Conservation (phyloP, 1,284 basidiomycete genomes). For the Trichosporon sp. region DNA sequence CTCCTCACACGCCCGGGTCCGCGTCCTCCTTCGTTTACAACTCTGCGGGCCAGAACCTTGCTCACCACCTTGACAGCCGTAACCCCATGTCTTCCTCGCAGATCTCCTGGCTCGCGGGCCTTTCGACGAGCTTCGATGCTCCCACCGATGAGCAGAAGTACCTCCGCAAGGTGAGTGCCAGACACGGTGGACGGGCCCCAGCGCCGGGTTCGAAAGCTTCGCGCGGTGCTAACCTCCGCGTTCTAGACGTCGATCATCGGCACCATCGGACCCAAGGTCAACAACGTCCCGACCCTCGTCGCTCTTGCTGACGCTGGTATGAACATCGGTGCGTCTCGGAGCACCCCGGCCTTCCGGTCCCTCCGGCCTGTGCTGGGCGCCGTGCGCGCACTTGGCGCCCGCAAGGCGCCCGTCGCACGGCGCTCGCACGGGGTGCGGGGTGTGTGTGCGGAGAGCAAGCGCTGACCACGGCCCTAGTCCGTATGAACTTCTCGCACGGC, state of each 20-base stretch:
- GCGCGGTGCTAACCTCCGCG: background rate
- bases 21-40: conserved; percentile 9
- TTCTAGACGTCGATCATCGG: conserved; percentile 90
- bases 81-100: conserved; percentile 50
- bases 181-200: background rate
- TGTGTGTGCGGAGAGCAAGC: background rate
- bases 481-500: conserved; percentile 98
- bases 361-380: background rate
- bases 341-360: background rate
- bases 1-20: background rate
- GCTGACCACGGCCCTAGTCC: conserved; percentile 57
- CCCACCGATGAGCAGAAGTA: conserved; percentile 69
- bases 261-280: conserved; percentile 93
- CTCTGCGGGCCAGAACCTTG: conserved; percentile 2
- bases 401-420: background rate
- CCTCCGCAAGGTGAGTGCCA: conserved; percentile 70
- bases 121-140: conserved; percentile 67
- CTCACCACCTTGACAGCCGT: conserved; percentile 8
- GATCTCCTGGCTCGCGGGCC: conserved; percentile 81
- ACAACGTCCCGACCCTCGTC: conserved; percentile 76
- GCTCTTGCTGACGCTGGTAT: conserved; percentile 82
- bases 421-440: background rate
- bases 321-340: conserved; percentile 73
- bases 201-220: background rate
- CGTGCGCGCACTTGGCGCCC: background rate